These are phyloP conservation scores for Penstemon eatonii DNA, from an alignment of 257 asterid species.

Conservation along the genomic window DNA sequence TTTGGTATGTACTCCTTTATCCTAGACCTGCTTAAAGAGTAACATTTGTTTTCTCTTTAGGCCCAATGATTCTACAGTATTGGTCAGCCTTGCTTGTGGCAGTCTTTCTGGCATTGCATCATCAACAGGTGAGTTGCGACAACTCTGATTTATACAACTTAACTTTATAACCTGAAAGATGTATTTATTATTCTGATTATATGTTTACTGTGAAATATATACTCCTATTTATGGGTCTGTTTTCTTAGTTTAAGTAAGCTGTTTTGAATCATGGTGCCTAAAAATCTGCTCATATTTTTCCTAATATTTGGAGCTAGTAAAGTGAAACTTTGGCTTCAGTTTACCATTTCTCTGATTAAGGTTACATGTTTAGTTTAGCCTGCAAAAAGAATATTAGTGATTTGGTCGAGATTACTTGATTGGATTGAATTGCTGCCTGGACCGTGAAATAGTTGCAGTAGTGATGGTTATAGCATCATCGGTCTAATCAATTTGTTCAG, in stretches of 20 bases:
- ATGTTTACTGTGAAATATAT: not conserved
- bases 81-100: conserved; percentile 74
- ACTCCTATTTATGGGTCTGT: not conserved
- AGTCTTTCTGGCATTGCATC: conserved; percentile 82
- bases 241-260: not conserved
- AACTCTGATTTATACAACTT: not conserved
- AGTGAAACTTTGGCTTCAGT: not conserved
- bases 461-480: not conserved
- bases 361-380: not conserved
- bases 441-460: not conserved
- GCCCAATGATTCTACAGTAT: conserved; percentile 64
- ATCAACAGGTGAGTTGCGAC: conserved; percentile 61
- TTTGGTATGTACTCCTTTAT: not conserved
- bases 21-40: conserved; percentile 2
- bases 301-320: not conserved
- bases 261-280: not conserved
- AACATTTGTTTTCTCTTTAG: conserved; percentile 31
- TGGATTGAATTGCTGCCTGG: not conserved
- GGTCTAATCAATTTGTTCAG: not conserved
- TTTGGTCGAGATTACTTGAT: not conserved
- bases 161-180: not conserved
- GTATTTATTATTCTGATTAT: not conserved
- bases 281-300: not conserved
- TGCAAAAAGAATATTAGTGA: not conserved
- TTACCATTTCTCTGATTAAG: not conserved